phyloP scores from a whole-genome alignment of 192 early-diverging fungal species.

The Entophlyctis helioformis region DNA sequence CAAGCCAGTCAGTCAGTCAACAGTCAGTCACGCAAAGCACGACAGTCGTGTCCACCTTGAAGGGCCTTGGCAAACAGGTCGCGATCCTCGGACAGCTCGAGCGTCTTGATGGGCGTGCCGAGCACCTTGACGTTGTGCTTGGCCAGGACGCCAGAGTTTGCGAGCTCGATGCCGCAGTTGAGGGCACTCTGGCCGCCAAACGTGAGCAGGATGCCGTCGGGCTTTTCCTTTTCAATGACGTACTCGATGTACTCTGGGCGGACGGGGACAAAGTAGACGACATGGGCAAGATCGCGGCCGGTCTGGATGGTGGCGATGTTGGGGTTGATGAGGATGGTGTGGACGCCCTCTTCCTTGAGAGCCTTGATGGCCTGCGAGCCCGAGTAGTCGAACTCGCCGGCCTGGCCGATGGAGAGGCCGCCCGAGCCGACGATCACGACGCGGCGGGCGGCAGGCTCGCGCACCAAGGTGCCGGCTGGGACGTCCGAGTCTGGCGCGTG shows the following conservation, averaged over 20 bases:
- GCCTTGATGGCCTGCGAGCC: conserved; percentile 97
- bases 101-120: conserved; percentile 90
- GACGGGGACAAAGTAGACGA: conserved; percentile 94
- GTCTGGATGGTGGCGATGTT: conserved; percentile 99
- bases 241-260: conserved; percentile 89
- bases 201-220: conserved; percentile 96
- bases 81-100: conserved; percentile 95
- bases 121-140: conserved; percentile 78
- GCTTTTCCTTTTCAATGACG: conserved; percentile 88
- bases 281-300: conserved; percentile 89
- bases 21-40: too few species aligned
- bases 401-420: conserved; percentile 95
- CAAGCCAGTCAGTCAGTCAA: too few species aligned
- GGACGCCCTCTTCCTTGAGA: conserved; percentile 90
- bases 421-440: conserved; percentile 96
- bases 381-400: conserved; percentile 99
- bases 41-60: too few species aligned
- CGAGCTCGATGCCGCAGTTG: conserved; percentile 87
- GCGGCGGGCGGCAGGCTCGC: conserved; percentile 52
- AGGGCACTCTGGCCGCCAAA: conserved; percentile 98
- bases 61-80: conserved; percentile 86
- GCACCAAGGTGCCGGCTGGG: conserved; percentile 8
- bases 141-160: conserved; percentile 82
- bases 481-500: conserved; percentile 2
- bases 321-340: conserved; percentile 96